Base-by-base conservation (phyloP, 176 grass and related monocot species). In the Paspalum vaginatum region DNA sequence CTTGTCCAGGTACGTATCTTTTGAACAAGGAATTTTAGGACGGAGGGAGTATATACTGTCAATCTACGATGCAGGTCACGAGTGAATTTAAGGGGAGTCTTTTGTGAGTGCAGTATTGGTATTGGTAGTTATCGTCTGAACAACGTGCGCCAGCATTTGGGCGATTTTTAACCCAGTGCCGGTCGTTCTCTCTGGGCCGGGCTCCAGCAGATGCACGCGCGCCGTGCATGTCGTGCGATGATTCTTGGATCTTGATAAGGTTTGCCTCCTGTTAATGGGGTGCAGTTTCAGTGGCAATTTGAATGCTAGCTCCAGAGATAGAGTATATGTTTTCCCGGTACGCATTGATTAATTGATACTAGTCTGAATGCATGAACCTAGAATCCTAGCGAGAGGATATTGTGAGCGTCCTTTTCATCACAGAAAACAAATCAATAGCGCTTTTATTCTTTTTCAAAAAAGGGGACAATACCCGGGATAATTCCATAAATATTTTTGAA, bases 161-260 rank as follows among this genome's bases (percentile, higher is more conserved):
- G 12, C 3, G 44, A 25, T 26, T 48, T 24, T 48, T 11, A 49
- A 49, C 7, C 0, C 26, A 46, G 70, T 75, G 49, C 61, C 24
- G 18, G 66, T 77, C 53, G 25, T 42, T 77, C 52, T 27, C 60
- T 43, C 5, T 5, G 2, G 6, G 6, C 13, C 3, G 6, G 60
- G 60, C 60, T 38, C 26, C 47, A 6, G 68, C 25, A 51, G 37
- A 51, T 71, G 24, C 68, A 51, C 24, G 45, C 46, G 43, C 66
- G 21, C 11, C 21, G 65, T 39, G 44, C 32, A 32, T 43, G 42
- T 75, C 61, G 40, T 15, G 2, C 17, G 41, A 14, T 5, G 22
- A 59, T 59, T 60, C 20, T 77, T 38, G 73, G 40, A 45, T 66
- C 11, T 56, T 25, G 71, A 66, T 83, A 75, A 54, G 81, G 53